Evolutionary conservation across 2,329 filamentous ascomycete species (phyloP), one percentile per base, ranked within the genome.

Genomic region (Aspergillus fumigatus): DNA sequence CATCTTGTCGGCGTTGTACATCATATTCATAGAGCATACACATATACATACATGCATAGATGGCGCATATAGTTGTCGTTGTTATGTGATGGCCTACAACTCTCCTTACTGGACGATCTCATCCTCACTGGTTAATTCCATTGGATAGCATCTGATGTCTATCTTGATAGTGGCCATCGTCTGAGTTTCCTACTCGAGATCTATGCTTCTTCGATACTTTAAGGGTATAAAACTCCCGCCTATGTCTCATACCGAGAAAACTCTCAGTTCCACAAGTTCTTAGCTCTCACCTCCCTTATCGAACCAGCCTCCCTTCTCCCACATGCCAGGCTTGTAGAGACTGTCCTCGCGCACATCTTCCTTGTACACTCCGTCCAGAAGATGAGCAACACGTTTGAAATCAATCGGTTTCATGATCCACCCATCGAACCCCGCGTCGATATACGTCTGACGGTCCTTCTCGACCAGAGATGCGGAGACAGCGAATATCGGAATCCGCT

Each of bases 241-340:
- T 43, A 10, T 43, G n/a, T 4, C 40, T 21, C 8, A 43, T 10
- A 6, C 21, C 1, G n/a, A 11, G 2, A 43, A 21, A 21, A 52
- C 41, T 49, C 25, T 58, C 55, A 52, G 48, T 50, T 52, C 57
- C 52, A 57, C 54, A 54, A 2, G 45, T 25, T 7, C 21, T 53
- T 56, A 59, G 43, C 49, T 54, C 26, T 40, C 50, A 27, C 8
- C 19, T 26, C 66, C 68, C n/a, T 69, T 63, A 17, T 77, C 71
- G 61, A 96, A 94, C 91, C 91, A 96, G 1, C 92, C 92, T 3
- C 92, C 92, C n/a, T 79, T 77, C 64, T 95, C 91, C 92, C 91
- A 96, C 48, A 86, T 72, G 0, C 91, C 90, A 2, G 84, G 78
- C 48, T 79, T 73, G 67, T 95, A 95, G 0, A 92, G 69, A 63